A percentile compares a stretch with the other conserved stretches of the same genome.
phyloP scores from a whole-genome alignment of 1,284 basidiomycete species.

The Albatrellus sp. region DNA sequence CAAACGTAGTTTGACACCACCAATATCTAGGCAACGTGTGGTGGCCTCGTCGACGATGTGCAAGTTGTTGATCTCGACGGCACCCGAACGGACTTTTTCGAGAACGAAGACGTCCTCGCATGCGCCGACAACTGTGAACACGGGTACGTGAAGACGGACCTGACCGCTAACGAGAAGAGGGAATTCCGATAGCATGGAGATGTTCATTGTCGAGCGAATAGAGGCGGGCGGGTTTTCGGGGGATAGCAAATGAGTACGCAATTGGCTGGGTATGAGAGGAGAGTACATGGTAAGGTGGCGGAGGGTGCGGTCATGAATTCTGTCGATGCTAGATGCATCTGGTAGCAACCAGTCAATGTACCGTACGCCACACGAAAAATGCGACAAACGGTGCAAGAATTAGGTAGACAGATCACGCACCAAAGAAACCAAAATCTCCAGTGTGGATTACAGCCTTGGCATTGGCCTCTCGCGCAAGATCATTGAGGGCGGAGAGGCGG shows the following conservation, averaged over 20 bases:
- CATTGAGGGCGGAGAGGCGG: conserved; percentile 77
- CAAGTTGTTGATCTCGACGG: conserved; percentile 78
- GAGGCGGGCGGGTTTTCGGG: conserved; percentile 47
- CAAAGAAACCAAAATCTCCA: conserved; percentile 98
- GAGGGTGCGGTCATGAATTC: conserved; percentile 90
- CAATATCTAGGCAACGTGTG: conserved; percentile 82
- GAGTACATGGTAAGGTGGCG: conserved; percentile 97
- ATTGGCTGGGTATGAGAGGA: conserved; percentile 78
- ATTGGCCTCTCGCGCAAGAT: conserved; percentile 78
- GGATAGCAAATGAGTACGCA: conserved; percentile 71
- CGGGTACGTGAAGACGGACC: conserved; percentile 81
- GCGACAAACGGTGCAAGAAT: neutral
- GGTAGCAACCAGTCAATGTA: conserved; percentile 7
- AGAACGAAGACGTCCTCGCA: conserved; percentile 93
- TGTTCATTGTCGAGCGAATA: conserved; percentile 56
- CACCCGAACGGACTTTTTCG: conserved; percentile 81
- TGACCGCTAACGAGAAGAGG: conserved; percentile 83
- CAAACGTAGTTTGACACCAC: conserved; percentile 86
- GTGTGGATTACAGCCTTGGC: conserved; percentile 96
- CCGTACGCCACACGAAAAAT: neutral
- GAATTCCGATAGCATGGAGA: conserved; percentile 83
- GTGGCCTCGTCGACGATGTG: conserved; percentile 92
- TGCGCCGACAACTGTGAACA: conserved; percentile 95
- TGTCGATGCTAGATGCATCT: conserved; percentile 74
- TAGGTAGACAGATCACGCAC: conserved; percentile 25